phyloP scores from a whole-genome alignment of 164 flowering plant genomes.

The Hamamelis virginiana region DNA sequence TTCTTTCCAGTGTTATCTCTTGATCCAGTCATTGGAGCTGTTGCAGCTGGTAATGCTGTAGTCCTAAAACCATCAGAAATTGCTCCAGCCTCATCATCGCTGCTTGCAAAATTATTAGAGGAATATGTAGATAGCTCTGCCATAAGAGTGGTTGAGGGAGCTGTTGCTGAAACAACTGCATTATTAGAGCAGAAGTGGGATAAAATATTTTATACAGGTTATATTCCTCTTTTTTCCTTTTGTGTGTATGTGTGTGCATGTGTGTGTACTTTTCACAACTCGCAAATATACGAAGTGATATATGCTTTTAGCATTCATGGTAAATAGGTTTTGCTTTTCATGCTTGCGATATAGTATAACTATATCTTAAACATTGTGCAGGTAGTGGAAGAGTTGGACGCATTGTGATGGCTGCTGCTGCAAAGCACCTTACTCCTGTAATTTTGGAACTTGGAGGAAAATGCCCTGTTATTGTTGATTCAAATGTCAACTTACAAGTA shows the following conservation, averaged over 20 bases:
- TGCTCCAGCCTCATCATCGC: constrained; percentile 49
- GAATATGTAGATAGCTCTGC: constrained; percentile 45
- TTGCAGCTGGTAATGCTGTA: constrained; percentile 48
- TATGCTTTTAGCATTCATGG: too few relatives aligned
- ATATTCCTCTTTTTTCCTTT: background rate
- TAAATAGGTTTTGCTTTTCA: too few relatives aligned
- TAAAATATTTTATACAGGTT: constrained; percentile 66
- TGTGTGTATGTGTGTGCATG: too few relatives aligned
- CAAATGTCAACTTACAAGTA: constrained; percentile 54
- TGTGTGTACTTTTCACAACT: too few relatives aligned
- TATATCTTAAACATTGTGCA: constrained; percentile 12
- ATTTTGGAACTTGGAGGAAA: constrained; percentile 85
- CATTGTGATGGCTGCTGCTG: constrained; percentile 76
- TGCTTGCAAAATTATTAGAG: constrained; percentile 33
- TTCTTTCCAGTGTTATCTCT: constrained; percentile 38
- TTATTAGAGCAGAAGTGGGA: constrained; percentile 63
- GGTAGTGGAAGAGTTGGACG: constrained; percentile 72
- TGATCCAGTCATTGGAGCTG: constrained; percentile 52
- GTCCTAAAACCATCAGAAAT: constrained; percentile 60
- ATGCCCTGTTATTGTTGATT: constrained; percentile 69
- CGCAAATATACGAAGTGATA: too few relatives aligned
- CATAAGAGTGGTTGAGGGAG: constrained; percentile 56
- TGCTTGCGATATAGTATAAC: too few relatives aligned
- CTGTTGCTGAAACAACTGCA: constrained; percentile 44
- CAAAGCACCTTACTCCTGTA: constrained; percentile 84